A percentile compares a stretch with the other conserved stretches of the same genome.
These are phyloP conservation scores for Blumeria graminis DNA, from an alignment of 2,329 filamentous ascomycete genomes.

Conservation along the genomic window DNA sequence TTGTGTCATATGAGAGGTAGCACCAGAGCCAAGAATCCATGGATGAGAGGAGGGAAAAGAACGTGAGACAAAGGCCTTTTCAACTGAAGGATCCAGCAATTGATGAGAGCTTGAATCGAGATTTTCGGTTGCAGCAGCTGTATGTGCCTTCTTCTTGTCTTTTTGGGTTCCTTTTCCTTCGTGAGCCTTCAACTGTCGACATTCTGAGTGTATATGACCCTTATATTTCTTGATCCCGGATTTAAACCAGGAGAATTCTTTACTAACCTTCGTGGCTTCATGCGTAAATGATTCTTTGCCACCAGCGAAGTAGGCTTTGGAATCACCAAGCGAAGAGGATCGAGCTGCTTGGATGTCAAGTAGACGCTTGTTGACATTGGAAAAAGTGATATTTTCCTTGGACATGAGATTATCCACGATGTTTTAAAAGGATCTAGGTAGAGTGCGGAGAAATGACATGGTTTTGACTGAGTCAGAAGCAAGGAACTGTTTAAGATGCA, in stretches of 20 bases:
- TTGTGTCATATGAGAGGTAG: neutral
- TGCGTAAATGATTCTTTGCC: neutral
- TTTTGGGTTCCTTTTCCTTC: neutral
- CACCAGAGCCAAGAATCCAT: neutral
- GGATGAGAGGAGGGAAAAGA: neutral
- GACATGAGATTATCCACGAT: slow-evolving; percentile 1
- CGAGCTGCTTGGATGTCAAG: neutral
- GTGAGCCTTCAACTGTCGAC: neutral
- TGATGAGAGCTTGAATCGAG: neutral
- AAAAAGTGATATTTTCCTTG: neutral
- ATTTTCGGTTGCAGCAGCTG: neutral
- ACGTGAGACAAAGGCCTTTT: neutral
- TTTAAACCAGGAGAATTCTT: neutral
- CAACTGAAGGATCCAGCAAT: neutral
- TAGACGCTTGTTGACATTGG: neutral
- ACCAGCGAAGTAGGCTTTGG: neutral
- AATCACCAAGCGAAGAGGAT: neutral
- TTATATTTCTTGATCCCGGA: neutral
- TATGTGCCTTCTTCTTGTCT: neutral
- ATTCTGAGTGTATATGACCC: slow-evolving; percentile 1
- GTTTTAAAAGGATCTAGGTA: neutral
- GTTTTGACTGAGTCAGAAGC: slow-evolving; percentile 1
- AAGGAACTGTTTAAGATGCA: neutral
- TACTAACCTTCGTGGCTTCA: neutral
- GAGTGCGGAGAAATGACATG: slow-evolving; percentile 1